Evolutionary conservation across 139 green algal species (phyloP).

Genomic region (Tetradesmus obliquus): DNA sequence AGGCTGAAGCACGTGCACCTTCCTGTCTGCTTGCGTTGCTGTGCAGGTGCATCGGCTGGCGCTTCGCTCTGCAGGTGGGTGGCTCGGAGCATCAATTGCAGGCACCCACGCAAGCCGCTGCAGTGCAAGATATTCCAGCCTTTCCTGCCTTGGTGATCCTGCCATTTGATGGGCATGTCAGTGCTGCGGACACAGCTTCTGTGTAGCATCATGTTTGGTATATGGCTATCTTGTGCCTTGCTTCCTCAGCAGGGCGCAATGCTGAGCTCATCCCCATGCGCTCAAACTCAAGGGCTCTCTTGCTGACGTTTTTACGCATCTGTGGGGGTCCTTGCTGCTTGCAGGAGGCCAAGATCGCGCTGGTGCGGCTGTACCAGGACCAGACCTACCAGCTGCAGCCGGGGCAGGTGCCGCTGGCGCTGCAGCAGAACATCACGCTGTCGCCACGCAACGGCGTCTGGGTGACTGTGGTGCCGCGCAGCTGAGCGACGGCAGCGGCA

Average conservation of each 20-base stretch:
- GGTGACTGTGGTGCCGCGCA: conserved; percentile 47
- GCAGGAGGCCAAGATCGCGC: conserved; percentile 45
- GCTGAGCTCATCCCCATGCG: too few species aligned
- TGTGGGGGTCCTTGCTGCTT: neutral
- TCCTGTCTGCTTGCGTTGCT: neutral
- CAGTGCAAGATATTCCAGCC: too few species aligned
- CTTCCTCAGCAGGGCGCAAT: too few species aligned
- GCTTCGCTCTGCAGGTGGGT: conserved; percentile 56
- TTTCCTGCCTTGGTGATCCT: too few species aligned
- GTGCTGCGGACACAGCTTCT: too few species aligned
- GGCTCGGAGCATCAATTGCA: neutral
- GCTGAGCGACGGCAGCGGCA: neutral
- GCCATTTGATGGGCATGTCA: too few species aligned
- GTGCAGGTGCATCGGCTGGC: conserved; percentile 60
- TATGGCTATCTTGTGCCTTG: neutral
- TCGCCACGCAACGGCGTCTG: conserved; percentile 54
- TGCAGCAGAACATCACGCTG: conserved; percentile 55
- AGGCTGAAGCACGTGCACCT: neutral
- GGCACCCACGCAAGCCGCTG: too few species aligned
- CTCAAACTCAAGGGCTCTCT: too few species aligned
- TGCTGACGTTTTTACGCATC: too few species aligned
- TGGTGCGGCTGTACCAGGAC: conserved; percentile 60
- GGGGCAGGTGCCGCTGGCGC: conserved; percentile 58
- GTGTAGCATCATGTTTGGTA: too few species aligned
- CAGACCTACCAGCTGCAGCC: conserved; percentile 60